Evolutionary conservation across 495 filamentous ascomycete species (phyloP).

Genomic region (Penicillium angulare): DNA sequence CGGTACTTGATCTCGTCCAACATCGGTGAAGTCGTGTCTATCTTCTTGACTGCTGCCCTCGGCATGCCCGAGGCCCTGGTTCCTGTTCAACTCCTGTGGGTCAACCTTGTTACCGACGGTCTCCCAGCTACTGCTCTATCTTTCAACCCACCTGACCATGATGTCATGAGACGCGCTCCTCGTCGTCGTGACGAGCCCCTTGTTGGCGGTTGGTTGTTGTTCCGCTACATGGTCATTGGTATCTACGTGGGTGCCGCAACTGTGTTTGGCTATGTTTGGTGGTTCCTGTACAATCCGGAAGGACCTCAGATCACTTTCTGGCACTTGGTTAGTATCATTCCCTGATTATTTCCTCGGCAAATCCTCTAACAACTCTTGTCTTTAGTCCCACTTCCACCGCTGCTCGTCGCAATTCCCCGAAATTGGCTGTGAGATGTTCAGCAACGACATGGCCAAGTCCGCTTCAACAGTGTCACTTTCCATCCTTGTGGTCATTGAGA

Average conservation of each 20-base stretch:
- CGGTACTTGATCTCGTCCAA: constrained; percentile 98
- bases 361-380: constrained; percentile 8
- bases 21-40: constrained; percentile 98
- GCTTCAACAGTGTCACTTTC: constrained; percentile 94
- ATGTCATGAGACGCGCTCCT: constrained; percentile 92
- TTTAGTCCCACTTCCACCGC: constrained; percentile 82
- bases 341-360: not conserved
- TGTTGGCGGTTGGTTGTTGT: constrained; percentile 93
- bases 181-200: constrained; percentile 89
- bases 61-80: constrained; percentile 99
- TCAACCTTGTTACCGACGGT: constrained; percentile 98
- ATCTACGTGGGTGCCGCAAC: constrained; percentile 93
- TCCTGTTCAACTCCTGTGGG: constrained; percentile 97
- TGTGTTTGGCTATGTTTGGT: constrained; percentile 98
- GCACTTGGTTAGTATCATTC: constrained; percentile 61
- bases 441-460: constrained; percentile 81
- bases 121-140: constrained; percentile 94
- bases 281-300: constrained; percentile 94
- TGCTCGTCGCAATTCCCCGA: constrained; percentile 85
- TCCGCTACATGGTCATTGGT: constrained; percentile 96
- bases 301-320: constrained; percentile 92
- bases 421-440: constrained; percentile 94
- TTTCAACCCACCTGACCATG: constrained; percentile 96
- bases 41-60: constrained; percentile 94
- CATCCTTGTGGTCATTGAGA: constrained; percentile 95